Evolutionary conservation across 2,329 filamentous ascomycete species (phyloP).

Genomic region (Fusarium irregulare): DNA sequence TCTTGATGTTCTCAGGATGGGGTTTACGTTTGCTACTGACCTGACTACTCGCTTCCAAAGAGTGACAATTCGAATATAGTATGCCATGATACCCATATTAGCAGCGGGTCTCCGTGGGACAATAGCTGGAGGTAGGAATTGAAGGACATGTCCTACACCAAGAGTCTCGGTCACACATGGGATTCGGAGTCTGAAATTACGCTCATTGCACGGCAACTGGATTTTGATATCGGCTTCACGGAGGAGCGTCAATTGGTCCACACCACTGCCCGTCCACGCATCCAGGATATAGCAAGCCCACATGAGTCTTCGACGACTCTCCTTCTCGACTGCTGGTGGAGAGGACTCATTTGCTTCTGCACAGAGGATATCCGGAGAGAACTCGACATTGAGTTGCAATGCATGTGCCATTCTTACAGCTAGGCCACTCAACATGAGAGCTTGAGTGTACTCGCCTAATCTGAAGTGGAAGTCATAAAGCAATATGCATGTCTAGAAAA

Average conservation of each 20-base stretch:
- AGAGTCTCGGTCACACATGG: constrained; percentile 55
- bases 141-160: constrained; percentile 55
- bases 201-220: constrained; percentile 55
- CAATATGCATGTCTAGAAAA: constrained; percentile 50
- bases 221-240: constrained; percentile 57
- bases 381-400: constrained; percentile 55
- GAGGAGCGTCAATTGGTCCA: constrained; percentile 54
- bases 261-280: constrained; percentile 55
- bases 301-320: constrained; percentile 55
- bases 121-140: constrained; percentile 54
- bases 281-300: constrained; percentile 58
- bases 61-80: constrained; percentile 56
- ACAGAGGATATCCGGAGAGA: constrained; percentile 54
- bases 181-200: constrained; percentile 56
- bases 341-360: constrained; percentile 47
- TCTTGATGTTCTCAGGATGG: neutral
- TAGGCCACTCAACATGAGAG: constrained; percentile 56
- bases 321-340: constrained; percentile 53
- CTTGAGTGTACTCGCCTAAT: constrained; percentile 54
- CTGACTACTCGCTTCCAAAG: constrained; percentile 56
- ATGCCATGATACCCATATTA: constrained; percentile 59
- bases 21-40: constrained; percentile 40
- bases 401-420: constrained; percentile 57
- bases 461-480: constrained; percentile 56
- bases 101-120: constrained; percentile 54